phyloP scores from a whole-genome alignment of 805 yeast genomes.

The Pichia eremophila region DNA sequence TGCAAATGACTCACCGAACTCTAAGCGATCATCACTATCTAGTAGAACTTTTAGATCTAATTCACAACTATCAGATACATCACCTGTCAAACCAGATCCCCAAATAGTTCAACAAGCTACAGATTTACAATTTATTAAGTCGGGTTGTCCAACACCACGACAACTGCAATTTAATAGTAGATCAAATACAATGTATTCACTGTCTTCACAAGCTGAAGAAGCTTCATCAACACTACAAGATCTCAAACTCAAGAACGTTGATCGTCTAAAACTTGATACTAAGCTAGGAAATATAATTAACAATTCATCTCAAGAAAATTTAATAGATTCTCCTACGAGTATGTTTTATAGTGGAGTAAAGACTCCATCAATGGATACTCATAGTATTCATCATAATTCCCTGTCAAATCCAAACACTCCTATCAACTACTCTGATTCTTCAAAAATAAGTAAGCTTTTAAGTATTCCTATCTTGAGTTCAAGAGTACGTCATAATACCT shows the following conservation, averaged over 20 bases:
- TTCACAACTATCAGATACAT: slow-evolving; percentile 19
- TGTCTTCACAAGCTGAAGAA: slow-evolving; percentile 17
- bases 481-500: slow-evolving; percentile 12
- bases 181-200: slow-evolving; percentile 2
- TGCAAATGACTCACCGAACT: slow-evolving; percentile 17
- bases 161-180: background rate
- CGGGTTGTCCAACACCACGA: slow-evolving; percentile 6
- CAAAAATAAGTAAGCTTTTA: slow-evolving; percentile 12
- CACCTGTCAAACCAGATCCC: slow-evolving; percentile 15
- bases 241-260: slow-evolving; percentile 22
- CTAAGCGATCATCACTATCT: slow-evolving; percentile 25
- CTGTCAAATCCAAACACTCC: background rate
- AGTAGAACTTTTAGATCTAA: slow-evolving; percentile 26
- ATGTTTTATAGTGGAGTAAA: background rate
- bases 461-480: slow-evolving; percentile 27
- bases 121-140: background rate
- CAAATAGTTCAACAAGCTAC: slow-evolving; percentile 2
- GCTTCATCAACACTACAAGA: slow-evolving; percentile 22
- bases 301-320: slow-evolving; percentile 19
- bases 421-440: background rate
- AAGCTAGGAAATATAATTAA: slow-evolving; percentile 18
- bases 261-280: slow-evolving; percentile 21
- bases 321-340: slow-evolving; percentile 3
- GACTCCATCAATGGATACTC: background rate
- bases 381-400: background rate